A percentile compares a stretch with the other conserved stretches of the same genome.
Evolutionary conservation across 2,329 filamentous ascomycete genomes (phyloP).

Genomic region (Microdochium bolleyi): DNA sequence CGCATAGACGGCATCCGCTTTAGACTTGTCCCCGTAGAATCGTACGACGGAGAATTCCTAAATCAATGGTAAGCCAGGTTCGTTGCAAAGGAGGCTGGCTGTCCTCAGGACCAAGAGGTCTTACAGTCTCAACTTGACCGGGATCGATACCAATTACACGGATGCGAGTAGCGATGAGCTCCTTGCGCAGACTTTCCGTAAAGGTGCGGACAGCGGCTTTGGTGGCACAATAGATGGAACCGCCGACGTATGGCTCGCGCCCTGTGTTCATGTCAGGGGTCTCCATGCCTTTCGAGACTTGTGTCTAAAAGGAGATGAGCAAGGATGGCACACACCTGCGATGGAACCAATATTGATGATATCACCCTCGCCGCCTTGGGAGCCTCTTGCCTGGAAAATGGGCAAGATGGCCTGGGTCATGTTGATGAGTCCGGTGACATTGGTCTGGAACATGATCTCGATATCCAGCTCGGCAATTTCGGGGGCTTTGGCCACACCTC

Average conservation of each 20-base stretch:
- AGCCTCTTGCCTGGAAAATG: conserved; percentile 67
- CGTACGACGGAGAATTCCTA: conserved; percentile 67
- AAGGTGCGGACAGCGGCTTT: conserved; percentile 70
- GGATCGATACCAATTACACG: conserved; percentile 69
- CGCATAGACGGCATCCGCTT: conserved; percentile 64
- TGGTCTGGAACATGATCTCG: conserved; percentile 81
- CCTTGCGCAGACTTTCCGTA: conserved; percentile 62
- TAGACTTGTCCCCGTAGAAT: conserved; percentile 66
- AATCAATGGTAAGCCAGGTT: not conserved
- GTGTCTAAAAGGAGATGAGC: not conserved
- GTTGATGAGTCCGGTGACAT: conserved; percentile 90
- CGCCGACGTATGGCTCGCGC: conserved; percentile 63
- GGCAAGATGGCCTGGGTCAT: conserved; percentile 89
- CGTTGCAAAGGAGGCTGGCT: not conserved
- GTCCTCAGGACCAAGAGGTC: conserved; percentile 1
- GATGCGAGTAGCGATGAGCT: conserved; percentile 62
- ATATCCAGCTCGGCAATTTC: conserved; percentile 78
- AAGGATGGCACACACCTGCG: conserved; percentile 26
- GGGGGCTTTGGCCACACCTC: conserved; percentile 78
- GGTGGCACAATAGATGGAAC: conserved; percentile 71
- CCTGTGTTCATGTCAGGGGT: conserved; percentile 24
- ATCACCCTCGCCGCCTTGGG: conserved; percentile 73
- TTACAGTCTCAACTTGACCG: conserved; percentile 65
- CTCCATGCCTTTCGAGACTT: not conserved
- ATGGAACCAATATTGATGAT: conserved; percentile 80